These are phyloP conservation scores for Syncephalastrum sp. DNA, from an alignment of 371 early-diverging fungal genomes.

Conservation along the genomic window DNA sequence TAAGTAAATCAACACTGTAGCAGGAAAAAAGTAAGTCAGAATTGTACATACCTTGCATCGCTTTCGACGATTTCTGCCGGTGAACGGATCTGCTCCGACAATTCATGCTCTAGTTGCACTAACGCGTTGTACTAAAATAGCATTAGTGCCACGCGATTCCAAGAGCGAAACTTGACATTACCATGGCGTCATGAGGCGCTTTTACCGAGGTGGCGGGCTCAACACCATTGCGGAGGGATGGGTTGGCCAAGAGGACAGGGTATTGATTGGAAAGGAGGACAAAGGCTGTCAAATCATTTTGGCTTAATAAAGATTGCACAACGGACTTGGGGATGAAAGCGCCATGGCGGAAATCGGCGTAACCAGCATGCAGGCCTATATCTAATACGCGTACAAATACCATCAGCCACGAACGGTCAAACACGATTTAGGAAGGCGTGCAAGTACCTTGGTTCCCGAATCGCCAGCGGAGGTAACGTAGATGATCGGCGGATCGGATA, in stretches of 20 bases:
- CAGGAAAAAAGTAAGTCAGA: not conserved
- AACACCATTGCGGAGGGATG: conserved; percentile 24
- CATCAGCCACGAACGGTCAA: not conserved
- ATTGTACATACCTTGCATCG: conserved; percentile 12
- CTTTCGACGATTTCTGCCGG: conserved; percentile 2
- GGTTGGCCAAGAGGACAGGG: conserved; percentile 60
- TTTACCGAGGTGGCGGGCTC: conserved; percentile 9
- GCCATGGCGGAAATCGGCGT: conserved; percentile 62
- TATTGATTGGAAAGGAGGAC: conserved; percentile 61
- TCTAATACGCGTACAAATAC: conserved; percentile 13
- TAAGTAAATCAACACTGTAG: not conserved
- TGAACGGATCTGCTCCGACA: conserved; percentile 8
- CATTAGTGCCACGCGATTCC: not conserved
- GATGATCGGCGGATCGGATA: conserved; percentile 47
- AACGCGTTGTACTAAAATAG: conserved; percentile 31
- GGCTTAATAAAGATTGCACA: conserved; percentile 44
- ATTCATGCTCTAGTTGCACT: conserved; percentile 14
- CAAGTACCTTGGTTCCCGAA: conserved; percentile 41
- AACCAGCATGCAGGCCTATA: conserved; percentile 60
- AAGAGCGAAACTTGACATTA: not conserved
- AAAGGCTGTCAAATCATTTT: conserved; percentile 54
- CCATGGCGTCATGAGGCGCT: conserved; percentile 18
- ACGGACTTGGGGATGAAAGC: conserved; percentile 49
- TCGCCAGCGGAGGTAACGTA: conserved; percentile 58
- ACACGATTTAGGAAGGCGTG: too few relatives aligned